A percentile compares a stretch with the other conserved stretches of the same genome.
phyloP scores from a whole-genome alignment of 2,329 filamentous ascomycete species.

The Neofusicoccum sp. region DNA sequence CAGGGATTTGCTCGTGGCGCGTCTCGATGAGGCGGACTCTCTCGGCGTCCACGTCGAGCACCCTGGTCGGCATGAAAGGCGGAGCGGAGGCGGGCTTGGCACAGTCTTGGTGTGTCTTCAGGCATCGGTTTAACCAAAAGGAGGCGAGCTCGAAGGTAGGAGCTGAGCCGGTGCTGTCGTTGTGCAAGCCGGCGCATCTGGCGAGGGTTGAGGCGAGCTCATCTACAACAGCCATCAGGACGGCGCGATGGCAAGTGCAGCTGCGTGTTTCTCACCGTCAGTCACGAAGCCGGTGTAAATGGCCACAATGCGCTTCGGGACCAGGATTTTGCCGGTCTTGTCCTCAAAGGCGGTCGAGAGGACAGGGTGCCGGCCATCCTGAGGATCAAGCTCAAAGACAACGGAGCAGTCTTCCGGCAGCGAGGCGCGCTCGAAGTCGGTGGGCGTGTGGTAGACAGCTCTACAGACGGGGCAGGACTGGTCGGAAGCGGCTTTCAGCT shows the following conservation, averaged over 20 bases:
- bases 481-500: slow-evolving; percentile 24
- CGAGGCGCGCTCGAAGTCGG: slow-evolving; percentile 19
- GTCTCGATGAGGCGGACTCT: not conserved
- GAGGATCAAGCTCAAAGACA: slow-evolving; percentile 20
- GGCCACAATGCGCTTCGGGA: slow-evolving; percentile 22
- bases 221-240: slow-evolving; percentile 3
- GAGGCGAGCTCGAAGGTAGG: not conserved
- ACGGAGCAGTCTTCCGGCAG: slow-evolving; percentile 22
- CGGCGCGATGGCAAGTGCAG: no score
- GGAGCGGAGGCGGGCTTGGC: not conserved
- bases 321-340: not conserved
- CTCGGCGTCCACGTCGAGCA: not conserved
- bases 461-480: slow-evolving; percentile 23
- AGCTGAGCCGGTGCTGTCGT: not conserved
- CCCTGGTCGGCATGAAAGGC: not conserved
- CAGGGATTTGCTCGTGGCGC: not conserved
- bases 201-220: slow-evolving; percentile 20
- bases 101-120: not conserved
- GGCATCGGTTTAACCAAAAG: not conserved
- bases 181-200: not conserved
- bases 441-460: slow-evolving; percentile 22
- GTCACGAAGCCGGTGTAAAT: slow-evolving; percentile 18
- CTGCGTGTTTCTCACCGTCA: slow-evolving; percentile 18
- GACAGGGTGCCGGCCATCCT: slow-evolving; percentile 20
- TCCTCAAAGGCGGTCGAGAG: slow-evolving; percentile 22